Base-by-base conservation (phyloP, 148 eudicot species). In the Gaultheria prostrata region DNA sequence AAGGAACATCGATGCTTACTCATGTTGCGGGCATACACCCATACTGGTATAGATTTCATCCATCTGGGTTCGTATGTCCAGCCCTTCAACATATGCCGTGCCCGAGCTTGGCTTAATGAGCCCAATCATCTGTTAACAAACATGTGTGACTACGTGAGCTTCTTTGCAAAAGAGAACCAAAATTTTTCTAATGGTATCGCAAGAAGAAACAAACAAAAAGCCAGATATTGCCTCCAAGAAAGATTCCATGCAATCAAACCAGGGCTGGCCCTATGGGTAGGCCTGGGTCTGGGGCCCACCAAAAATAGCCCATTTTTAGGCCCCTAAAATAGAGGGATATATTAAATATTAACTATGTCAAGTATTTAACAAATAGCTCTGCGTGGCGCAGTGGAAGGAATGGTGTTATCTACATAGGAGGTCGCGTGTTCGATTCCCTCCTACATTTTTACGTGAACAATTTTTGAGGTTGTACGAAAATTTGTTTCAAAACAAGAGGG, bases 11-110 rank as follows among this genome's bases (percentile, higher is more conserved):
- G 49, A 65, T 79, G 82, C 98, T 84, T 91, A 95, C 98, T 95
- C 97, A 59, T 94, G 97, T 77, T 95, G 98, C 1, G 94, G 98
- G 85, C 98, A 95, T 54, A 95, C 98, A 33, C 98, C 98, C 98
- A 95, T 95, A 88, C 89, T 95, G 79, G 91, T 87, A 79, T 95
- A 95, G 84, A 95, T 90, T 82, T 85, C 89, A 67, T 93, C 87
- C 97, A 95, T 95, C 77, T 91, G 87, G 48, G 86, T 88, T 56
- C 85, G 71, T 72, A 95, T 93, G 82, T 94, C 95, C 70, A 91
- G 86, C 87, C 98, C 98, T 75, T 94, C 87, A 24, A 94, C 92
- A 78, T 84, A 90, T 67, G 98, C 98, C 49, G 83, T 84, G 46
- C 98, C 98, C 77, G 95, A 94, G 79, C 91, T 93, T 39, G 98